A percentile compares a stretch with the other conserved stretches of the same genome.
phyloP scores from a whole-genome alignment of 805 yeast species.

The Starmerella floris region DNA sequence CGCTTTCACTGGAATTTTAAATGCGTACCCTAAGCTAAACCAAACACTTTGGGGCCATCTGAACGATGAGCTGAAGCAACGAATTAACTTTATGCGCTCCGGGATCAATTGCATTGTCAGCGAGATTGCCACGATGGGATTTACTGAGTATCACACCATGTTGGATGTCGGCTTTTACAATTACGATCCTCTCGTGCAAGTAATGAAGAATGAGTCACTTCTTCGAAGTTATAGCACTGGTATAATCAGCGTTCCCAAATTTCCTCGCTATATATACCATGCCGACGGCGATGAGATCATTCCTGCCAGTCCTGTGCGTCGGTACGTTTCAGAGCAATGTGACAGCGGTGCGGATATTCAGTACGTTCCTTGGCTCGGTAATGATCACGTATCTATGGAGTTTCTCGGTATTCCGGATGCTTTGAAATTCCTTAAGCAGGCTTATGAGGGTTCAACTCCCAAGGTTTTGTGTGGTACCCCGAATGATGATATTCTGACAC shows the following conservation, averaged over 20 bases:
- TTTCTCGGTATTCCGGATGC: slow-evolving; percentile 12
- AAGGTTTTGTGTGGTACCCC: slow-evolving; percentile 4
- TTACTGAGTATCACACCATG: slow-evolving; percentile 7
- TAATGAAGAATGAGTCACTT: slow-evolving; percentile 4
- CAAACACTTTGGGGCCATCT: slow-evolving; percentile 2
- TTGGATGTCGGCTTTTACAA: slow-evolving; percentile 18
- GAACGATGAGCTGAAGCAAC: slow-evolving; percentile 6
- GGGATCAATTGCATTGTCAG: background rate
- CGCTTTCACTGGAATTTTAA: slow-evolving; percentile 20
- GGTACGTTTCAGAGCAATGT: slow-evolving; percentile 8
- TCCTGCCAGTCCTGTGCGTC: slow-evolving; percentile 14
- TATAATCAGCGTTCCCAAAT: slow-evolving; percentile 14
- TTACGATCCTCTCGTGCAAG: slow-evolving; percentile 4
- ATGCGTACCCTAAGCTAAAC: slow-evolving; percentile 16
- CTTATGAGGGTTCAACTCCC: slow-evolving; percentile 7
- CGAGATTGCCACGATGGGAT: slow-evolving; percentile 1
- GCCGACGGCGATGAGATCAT: slow-evolving; percentile 20
- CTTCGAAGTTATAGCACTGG: slow-evolving; percentile 1
- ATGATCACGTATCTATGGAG: slow-evolving; percentile 8
- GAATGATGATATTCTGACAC: slow-evolving; percentile 3
- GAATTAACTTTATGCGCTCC: background rate
- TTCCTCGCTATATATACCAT: slow-evolving; percentile 22
- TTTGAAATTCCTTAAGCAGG: slow-evolving; percentile 11
- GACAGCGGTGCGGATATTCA: slow-evolving; percentile 8
- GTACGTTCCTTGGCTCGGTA: slow-evolving; percentile 4